phyloP scores from a whole-genome alignment of 2,329 filamentous ascomycete species.

The Dactylellina drechsleri region DNA sequence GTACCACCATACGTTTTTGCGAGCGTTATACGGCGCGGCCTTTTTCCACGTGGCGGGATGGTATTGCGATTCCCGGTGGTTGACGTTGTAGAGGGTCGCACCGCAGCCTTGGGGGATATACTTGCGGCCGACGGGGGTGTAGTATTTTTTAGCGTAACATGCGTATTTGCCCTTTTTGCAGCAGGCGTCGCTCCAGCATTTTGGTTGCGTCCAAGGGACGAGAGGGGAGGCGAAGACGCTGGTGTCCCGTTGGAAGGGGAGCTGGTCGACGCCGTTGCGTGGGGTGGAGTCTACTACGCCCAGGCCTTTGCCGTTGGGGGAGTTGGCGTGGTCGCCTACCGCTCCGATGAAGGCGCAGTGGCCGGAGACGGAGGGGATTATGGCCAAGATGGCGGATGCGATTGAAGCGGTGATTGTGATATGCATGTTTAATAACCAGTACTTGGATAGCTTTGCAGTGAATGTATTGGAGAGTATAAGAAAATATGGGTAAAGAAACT shows the following conservation, averaged over 20 bases:
- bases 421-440: neutral
- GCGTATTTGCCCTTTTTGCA: slow-evolving; percentile 6
- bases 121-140: slow-evolving; percentile 1
- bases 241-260: slow-evolving; percentile 15
- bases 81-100: slow-evolving; percentile 9
- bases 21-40: neutral
- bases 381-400: neutral
- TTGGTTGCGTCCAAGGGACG: slow-evolving; percentile 1
- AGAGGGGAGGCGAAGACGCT: neutral
- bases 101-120: neutral
- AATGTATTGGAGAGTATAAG: no score
- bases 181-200: slow-evolving; percentile 4
- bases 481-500: no score
- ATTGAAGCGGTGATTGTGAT: neutral
- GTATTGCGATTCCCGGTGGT: neutral
- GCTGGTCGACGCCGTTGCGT: neutral
- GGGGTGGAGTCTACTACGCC: neutral
- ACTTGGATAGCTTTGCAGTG: neutral
- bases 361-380: neutral
- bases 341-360: neutral
- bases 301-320: neutral
- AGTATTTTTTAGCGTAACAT: slow-evolving; percentile 6
- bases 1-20: slow-evolving; percentile 14
- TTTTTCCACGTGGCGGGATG: neutral
- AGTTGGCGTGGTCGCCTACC: neutral